phyloP scores from a whole-genome alignment of 1,284 basidiomycete genomes.

The Cryptococcus sp. region DNA sequence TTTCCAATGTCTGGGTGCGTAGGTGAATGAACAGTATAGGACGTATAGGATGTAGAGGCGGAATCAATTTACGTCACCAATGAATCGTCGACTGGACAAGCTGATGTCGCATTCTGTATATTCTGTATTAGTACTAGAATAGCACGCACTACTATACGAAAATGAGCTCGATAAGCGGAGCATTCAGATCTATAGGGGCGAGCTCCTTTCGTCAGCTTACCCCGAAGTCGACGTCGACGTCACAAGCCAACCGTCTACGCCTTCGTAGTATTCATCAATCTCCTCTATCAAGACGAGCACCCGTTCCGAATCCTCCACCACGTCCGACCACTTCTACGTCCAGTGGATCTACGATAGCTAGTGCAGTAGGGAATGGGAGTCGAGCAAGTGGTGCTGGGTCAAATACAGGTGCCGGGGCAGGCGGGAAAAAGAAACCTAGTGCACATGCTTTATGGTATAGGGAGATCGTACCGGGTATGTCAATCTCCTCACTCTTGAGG shows the following conservation, averaged over 20 bases:
- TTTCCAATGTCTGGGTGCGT: no score
- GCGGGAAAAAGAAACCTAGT: conserved; percentile 9
- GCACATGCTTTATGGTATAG: conserved; percentile 16
- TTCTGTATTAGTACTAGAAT: no score
- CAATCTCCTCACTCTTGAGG: background rate
- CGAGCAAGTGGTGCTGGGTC: background rate
- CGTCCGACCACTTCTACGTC: background rate
- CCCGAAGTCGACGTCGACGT: no score
- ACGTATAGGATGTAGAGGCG: no score
- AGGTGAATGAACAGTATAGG: no score
- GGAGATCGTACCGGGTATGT: conserved; percentile 22
- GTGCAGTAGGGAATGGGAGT: background rate
- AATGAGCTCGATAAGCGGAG: no score
- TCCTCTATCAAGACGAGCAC: background rate
- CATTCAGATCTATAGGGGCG: no score
- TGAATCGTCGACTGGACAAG: no score
- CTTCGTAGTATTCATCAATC: background rate
- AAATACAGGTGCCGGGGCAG: background rate
- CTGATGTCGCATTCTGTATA: no score
- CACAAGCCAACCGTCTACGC: background rate
- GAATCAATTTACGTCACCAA: no score
- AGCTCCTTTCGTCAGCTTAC: no score
- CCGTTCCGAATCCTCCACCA: background rate
- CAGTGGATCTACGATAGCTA: background rate
- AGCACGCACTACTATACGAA: no score